Percentiles rank a stretch among this genome's conserved stretches.
These are phyloP conservation scores for Austroboletus niveus DNA, from an alignment of 1,284 basidiomycete species.

Conservation along the genomic window DNA sequence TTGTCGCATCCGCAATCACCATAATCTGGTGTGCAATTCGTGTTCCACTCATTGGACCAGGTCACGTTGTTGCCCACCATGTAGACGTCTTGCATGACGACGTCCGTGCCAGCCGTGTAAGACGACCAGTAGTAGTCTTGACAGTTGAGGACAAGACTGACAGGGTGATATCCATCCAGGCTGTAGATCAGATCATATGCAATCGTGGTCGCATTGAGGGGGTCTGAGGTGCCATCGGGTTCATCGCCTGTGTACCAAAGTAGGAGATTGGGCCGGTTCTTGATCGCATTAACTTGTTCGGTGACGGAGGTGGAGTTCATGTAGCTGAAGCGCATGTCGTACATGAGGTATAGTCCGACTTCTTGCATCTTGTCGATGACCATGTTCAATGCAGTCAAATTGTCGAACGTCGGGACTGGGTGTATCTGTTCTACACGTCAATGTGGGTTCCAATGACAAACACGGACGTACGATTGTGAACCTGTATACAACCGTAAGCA, in stretches of 20 bases:
- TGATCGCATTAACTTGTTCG: conserved; percentile 65
- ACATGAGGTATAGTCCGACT: conserved; percentile 71
- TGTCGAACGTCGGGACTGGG: conserved; percentile 60
- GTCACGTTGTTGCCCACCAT: conserved; percentile 69
- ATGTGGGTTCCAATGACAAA: background rate
- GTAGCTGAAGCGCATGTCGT: conserved; percentile 71
- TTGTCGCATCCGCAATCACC: conserved; percentile 71
- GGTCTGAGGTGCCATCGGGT: conserved; percentile 68
- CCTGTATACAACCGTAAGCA: conserved; percentile 13
- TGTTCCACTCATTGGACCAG: conserved; percentile 53
- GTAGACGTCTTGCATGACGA: conserved; percentile 57
- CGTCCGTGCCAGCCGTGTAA: conserved; percentile 59
- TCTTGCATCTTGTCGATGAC: conserved; percentile 71
- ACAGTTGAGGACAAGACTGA: conserved; percentile 75
- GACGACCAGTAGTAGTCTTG: conserved; percentile 63
- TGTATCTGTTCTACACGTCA: conserved; percentile 46
- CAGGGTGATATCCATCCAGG: conserved; percentile 72
- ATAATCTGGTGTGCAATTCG: conserved; percentile 56
- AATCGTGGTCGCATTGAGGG: conserved; percentile 55
- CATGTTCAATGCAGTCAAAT: conserved; percentile 52
- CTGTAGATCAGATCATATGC: conserved; percentile 65
- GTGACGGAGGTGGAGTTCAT: conserved; percentile 61
- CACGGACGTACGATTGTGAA: conserved; percentile 33
- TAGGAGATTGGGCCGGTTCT: conserved; percentile 63
- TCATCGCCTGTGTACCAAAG: conserved; percentile 80